These are phyloP conservation scores for Podospora appendiculata DNA, from an alignment of 495 filamentous ascomycete species.

Conservation along the genomic window DNA sequence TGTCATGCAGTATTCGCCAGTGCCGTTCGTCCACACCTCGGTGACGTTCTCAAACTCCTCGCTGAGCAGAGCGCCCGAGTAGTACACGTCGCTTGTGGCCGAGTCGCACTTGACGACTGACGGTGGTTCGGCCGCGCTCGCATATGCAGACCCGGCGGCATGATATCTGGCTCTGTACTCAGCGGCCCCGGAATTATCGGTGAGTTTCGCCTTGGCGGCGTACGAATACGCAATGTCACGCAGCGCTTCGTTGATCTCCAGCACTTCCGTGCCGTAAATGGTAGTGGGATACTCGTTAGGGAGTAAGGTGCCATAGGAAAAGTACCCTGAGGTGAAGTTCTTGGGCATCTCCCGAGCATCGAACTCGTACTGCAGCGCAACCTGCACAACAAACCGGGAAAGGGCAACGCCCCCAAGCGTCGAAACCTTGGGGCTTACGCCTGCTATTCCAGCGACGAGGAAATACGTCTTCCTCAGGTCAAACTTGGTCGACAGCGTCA, in stretches of 20 bases:
- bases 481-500: slow-evolving; percentile 54
- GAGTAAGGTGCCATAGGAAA: slow-evolving; percentile 47
- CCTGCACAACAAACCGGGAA: slow-evolving; percentile 60
- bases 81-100: slow-evolving; percentile 68
- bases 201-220: slow-evolving; percentile 47
- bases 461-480: slow-evolving; percentile 63
- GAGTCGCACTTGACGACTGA: slow-evolving; percentile 59
- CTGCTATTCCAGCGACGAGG: slow-evolving; percentile 64
- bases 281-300: slow-evolving; percentile 53
- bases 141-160: slow-evolving; percentile 32
- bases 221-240: slow-evolving; percentile 48
- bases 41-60: slow-evolving; percentile 62
- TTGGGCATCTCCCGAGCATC: slow-evolving; percentile 60
- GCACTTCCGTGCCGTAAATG: slow-evolving; percentile 72
- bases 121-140: slow-evolving; percentile 44
- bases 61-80: slow-evolving; percentile 51
- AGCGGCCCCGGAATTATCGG: slow-evolving; percentile 43
- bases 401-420: slow-evolving; percentile 59
- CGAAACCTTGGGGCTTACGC: slow-evolving; percentile 58
- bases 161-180: slow-evolving; percentile 55
- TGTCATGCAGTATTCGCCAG: slow-evolving; percentile 58
- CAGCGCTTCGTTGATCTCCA: slow-evolving; percentile 60
- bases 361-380: slow-evolving; percentile 68
- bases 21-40: slow-evolving; percentile 57
- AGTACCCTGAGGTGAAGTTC: slow-evolving; percentile 60